Evolutionary conservation across 768 basidiomycete genomes (phyloP), one percentile per base, ranked within the genome.

Genomic region (Inosperma sp.): DNA sequence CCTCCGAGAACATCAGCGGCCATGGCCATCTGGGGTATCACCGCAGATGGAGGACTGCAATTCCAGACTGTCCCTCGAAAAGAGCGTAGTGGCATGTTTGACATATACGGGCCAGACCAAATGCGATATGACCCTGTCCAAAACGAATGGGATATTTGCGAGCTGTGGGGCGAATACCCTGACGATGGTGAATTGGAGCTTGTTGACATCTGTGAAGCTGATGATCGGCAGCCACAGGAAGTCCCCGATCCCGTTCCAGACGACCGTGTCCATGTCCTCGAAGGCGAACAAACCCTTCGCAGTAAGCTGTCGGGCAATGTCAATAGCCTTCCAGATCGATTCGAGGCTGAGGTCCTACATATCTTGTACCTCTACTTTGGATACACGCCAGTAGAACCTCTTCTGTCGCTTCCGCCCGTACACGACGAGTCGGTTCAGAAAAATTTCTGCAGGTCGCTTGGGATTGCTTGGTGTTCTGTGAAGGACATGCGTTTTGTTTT

Each of bases 141-240:
- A 9, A 55, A 48, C 29, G 54, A 48, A 43, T 55, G 54, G 54
- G 37, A 55, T 23, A 16, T 41, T 13, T 55, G 54, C 19, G 25
- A 48, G 3, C 36, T 49, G 8, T 49, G 48, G 48, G 48, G 34
- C n/a, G 4, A 41, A 17, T 17, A 41, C 3, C 6, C 22, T 29
- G 33, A 25, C 17, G 8, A 35, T 4, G 34, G 36, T 21, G n/a
- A 31, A 45, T 5, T 33, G 19, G 19, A 13, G 17, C 16, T 4
- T 12, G 7, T 12, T 43, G 5, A 35, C 33, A n/a, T n/a, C n/a
- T 41, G 14, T 42, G 27, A 3, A 21, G 39, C 17, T 8, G 49
- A 42, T 26, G 7, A 30, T 31, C 16, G 29, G 25, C 34, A 23
- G 34, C 29, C 16, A 27, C 25, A 5, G 41, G 29, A 26, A 17